Evolutionary conservation across 257 asterid species (phyloP).

Genomic region (Penstemon eatonii): DNA sequence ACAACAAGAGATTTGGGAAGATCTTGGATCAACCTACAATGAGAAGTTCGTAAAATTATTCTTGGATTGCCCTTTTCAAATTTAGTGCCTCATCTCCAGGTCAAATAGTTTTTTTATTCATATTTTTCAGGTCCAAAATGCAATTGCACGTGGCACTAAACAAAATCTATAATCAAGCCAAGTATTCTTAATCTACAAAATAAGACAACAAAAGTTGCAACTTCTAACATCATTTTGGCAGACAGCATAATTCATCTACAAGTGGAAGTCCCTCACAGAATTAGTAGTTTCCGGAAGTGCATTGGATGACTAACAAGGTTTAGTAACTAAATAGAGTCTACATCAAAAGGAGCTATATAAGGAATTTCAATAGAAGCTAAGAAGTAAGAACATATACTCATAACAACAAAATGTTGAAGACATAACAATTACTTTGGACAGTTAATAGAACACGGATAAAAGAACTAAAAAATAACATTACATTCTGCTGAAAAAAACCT

Average conservation of each 20-base stretch:
- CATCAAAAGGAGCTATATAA: neutral
- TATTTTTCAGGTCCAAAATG: too few relatives aligned
- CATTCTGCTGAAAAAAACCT: constrained; percentile 5
- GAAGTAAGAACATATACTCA: constrained; percentile 1
- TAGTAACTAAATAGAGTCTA: neutral
- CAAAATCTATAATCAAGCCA: too few relatives aligned
- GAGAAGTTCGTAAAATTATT: too few relatives aligned
- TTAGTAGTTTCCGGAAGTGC: constrained; percentile 12
- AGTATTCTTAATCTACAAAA: too few relatives aligned
- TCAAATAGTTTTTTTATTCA: too few relatives aligned
- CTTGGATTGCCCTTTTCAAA: too few relatives aligned
- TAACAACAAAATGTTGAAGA: neutral
- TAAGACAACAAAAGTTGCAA: neutral
- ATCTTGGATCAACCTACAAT: too few relatives aligned
- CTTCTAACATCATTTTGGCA: neutral
- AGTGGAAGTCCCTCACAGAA: neutral
- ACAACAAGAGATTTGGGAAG: neutral
- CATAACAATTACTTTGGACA: constrained; percentile 4
- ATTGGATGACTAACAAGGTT: neutral
- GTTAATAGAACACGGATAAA: constrained; percentile 6
- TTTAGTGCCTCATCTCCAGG: too few relatives aligned
- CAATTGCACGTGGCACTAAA: neutral
- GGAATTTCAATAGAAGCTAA: neutral
- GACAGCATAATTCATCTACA: neutral
- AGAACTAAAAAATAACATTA: neutral